Conservation (phyloP, 768 basidiomycete genomes). For the Terana coerulea region DNA sequence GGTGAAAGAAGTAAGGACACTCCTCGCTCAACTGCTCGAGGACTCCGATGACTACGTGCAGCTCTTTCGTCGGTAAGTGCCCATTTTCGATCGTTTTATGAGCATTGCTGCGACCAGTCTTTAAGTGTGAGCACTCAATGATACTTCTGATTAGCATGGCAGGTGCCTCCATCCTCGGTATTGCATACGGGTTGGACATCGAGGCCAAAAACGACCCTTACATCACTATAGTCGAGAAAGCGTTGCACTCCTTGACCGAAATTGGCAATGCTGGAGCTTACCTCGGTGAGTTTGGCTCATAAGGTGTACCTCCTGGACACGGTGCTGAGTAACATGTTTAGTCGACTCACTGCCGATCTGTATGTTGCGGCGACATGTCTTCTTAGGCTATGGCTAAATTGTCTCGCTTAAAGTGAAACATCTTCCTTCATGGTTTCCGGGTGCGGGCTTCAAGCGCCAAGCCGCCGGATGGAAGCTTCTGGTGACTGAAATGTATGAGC, state of each 20-base stretch:
- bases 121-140: no score
- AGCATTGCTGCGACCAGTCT: no score
- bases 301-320: background rate
- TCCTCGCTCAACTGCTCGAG: background rate
- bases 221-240: background rate
- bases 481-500: slow-evolving; percentile 61
- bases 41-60: background rate
- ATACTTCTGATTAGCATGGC: background rate
- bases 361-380: background rate
- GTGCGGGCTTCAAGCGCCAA: slow-evolving; percentile 59
- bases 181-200: background rate
- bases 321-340: slow-evolving; percentile 2
- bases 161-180: background rate
- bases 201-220: background rate
- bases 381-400: background rate
- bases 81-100: background rate
- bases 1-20: background rate
- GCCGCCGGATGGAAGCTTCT: slow-evolving; percentile 58
- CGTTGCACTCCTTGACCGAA: background rate
- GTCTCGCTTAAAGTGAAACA: slow-evolving; percentile 36
- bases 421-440: slow-evolving; percentile 65
- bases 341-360: slow-evolving; percentile 9
- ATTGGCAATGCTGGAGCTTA: slow-evolving; percentile 12
- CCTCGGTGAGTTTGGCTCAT: background rate
- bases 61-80: slow-evolving; percentile 13